Percentiles rank a stretch among this genome's conserved stretches.
Conservation (phyloP, 805 yeast species). For the Yarrowia porcina region DNA sequence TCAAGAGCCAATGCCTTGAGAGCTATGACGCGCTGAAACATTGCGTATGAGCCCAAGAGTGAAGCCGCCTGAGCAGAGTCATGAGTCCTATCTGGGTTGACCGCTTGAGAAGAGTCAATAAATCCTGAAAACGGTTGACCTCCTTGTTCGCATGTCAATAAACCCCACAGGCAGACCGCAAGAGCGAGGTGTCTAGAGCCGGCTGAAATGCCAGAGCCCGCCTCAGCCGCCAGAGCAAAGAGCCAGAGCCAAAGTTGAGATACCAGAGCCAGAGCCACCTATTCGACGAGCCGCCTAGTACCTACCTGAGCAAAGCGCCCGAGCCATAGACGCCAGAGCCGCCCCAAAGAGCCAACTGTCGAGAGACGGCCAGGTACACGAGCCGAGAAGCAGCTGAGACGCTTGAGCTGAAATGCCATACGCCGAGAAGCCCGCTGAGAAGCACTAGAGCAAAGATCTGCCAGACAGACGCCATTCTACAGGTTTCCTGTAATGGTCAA, state of each 20-base stretch:
- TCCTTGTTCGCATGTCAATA: background rate
- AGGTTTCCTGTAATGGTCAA: no score
- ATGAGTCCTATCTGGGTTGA: background rate
- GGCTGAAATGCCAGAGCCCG: slow-evolving; percentile 15
- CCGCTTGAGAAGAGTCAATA: background rate
- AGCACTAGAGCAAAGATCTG: slow-evolving; percentile 18
- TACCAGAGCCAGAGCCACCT: slow-evolving; percentile 10
- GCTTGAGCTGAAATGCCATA: no score
- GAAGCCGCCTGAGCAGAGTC: slow-evolving; percentile 10
- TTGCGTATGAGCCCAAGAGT: slow-evolving; percentile 4
- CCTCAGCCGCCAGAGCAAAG: slow-evolving; percentile 19
- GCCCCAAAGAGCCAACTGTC: slow-evolving; percentile 12
- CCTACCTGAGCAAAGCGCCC: slow-evolving; percentile 8
- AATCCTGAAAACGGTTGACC: background rate
- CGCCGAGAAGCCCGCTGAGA: slow-evolving; percentile 8
- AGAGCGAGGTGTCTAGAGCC: slow-evolving; percentile 17
- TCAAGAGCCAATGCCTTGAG: slow-evolving; percentile 8
- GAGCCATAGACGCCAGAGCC: background rate
- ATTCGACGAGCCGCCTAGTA: slow-evolving; percentile 7
- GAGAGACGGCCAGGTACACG: slow-evolving; percentile 1
- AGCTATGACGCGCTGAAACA: slow-evolving; percentile 1
- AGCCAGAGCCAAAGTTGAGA: no score
- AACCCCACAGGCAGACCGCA: background rate
- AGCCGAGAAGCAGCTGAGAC: slow-evolving; percentile 11
- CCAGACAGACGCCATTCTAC: slow-evolving; percentile 2